Base-by-base conservation (phyloP, 2,329 filamentous ascomycete genomes). In the Zalaria sp. region DNA sequence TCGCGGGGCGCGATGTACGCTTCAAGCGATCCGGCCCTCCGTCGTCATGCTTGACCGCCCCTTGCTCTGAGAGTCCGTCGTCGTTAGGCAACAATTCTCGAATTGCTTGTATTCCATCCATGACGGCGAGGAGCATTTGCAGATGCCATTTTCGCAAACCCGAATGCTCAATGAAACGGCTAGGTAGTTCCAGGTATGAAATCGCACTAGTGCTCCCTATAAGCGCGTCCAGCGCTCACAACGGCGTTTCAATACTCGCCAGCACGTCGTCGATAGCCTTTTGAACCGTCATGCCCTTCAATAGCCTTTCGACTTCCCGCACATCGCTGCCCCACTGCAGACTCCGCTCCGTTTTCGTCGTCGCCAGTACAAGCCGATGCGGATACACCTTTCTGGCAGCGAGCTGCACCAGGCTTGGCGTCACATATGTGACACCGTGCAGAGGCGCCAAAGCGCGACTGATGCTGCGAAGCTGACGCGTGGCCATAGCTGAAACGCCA, bases 291-390 rank as follows among this genome's bases (percentile, higher is more conserved):
- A 75, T 60, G 28, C 67, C 67, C 3, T 81, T 75, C 2, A 95
- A 62, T 38, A 87, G 51, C 10, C 72, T 68, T 48, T 73, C 69
- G 1, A 95, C 75, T 3, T 83, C 82, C 27, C 72, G 69, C 0
- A 81, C 50, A 41, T 82, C 78, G 58, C 89, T 95, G 0, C 91
- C 91, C 78, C 93, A 98, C 58, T 94, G 85, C 67, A 94, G 73
- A 57, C 87, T 95, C 38, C 87, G 72, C 64, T 96, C 91, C 43
- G 78, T 75, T 46, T 77, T 72, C 1, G 84, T 72, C 1, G 64
- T 62, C 0, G 81, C 76, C 42, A 95, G 72, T 9, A 74, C 62
- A 28, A 98, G 77, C 5, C 87, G 79, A 63, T 98, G 91, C 11
- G 82, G 71, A 56, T 93, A 98, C 25, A 93, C 74, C 64, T 96